Evolutionary conservation across 345 rosid species (phyloP).

Genomic region (Dipteronia sinensis): DNA sequence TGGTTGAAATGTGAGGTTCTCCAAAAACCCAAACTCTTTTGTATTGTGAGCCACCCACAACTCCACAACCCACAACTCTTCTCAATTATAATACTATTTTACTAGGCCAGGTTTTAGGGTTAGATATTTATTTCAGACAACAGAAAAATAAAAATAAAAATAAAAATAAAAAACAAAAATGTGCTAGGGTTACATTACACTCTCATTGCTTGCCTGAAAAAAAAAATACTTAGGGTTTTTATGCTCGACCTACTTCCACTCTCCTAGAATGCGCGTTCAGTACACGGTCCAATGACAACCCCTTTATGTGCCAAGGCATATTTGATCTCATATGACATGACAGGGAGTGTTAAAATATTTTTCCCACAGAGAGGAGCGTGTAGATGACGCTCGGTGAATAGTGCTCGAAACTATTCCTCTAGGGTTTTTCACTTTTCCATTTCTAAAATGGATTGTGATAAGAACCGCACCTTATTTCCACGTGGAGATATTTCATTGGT

Average conservation of each 20-base stretch:
- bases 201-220: neutral
- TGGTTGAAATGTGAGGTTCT: slow-evolving; percentile 13
- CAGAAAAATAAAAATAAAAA: too few relatives aligned
- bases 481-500: slow-evolving; percentile 37
- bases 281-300: slow-evolving; percentile 29
- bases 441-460: slow-evolving; percentile 55
- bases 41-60: neutral
- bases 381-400: slow-evolving; percentile 31
- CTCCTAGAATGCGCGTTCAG: neutral
- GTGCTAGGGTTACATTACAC: slow-evolving; percentile 35
- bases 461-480: slow-evolving; percentile 60
- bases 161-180: neutral
- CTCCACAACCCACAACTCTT: neutral
- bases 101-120: slow-evolving; percentile 18
- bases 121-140: neutral
- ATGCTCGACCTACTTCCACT: slow-evolving; percentile 12
- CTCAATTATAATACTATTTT: slow-evolving; percentile 10
- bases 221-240: slow-evolving; percentile 44
- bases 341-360: slow-evolving; percentile 9
- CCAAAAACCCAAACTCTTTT: neutral
- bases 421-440: slow-evolving; percentile 50
- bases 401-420: slow-evolving; percentile 31
- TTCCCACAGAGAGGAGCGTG: slow-evolving; percentile 39
- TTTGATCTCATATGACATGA: slow-evolving; percentile 19
- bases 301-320: slow-evolving; percentile 36